phyloP scores from a whole-genome alignment of 345 rosid genomes.

The Alliaria petiolata region DNA sequence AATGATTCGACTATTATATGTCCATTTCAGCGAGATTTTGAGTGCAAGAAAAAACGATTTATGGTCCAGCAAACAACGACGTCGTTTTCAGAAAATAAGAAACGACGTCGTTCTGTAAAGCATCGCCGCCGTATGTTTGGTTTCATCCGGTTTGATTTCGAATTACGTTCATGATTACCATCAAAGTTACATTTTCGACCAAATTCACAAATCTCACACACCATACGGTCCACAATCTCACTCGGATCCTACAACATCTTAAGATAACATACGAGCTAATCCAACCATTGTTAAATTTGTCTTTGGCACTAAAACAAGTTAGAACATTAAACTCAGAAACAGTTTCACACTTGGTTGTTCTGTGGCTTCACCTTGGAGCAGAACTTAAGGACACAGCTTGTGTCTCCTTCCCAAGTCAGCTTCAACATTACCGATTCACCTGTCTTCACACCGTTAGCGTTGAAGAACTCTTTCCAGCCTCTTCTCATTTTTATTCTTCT shows the following conservation, averaged over 20 bases:
- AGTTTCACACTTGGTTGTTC: neutral
- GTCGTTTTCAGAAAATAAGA: too few species aligned
- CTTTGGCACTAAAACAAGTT: neutral
- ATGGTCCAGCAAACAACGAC: too few species aligned
- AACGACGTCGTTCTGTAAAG: too few species aligned
- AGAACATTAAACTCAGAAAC: neutral
- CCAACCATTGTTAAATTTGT: neutral
- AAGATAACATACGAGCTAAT: neutral
- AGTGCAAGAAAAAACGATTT: too few species aligned
- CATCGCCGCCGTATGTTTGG: too few species aligned
- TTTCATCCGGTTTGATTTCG: too few species aligned
- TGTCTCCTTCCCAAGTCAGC: constrained; percentile 4
- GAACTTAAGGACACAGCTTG: constrained; percentile 14
- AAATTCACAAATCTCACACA: too few species aligned
- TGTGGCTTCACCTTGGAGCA: constrained; percentile 14
- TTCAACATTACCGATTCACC: constrained; percentile 4
- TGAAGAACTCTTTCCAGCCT: constrained; percentile 13
- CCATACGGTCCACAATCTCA: neutral
- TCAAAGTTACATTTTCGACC: too few species aligned
- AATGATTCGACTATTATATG: too few species aligned
- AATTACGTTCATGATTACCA: too few species aligned
- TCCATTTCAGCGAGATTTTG: too few species aligned
- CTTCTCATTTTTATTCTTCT: neutral
- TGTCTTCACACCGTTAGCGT: constrained; percentile 17
- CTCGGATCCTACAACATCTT: neutral